Base-by-base conservation (phyloP, 1,284 basidiomycete genomes). In the Cryptococcus hybrid region DNA sequence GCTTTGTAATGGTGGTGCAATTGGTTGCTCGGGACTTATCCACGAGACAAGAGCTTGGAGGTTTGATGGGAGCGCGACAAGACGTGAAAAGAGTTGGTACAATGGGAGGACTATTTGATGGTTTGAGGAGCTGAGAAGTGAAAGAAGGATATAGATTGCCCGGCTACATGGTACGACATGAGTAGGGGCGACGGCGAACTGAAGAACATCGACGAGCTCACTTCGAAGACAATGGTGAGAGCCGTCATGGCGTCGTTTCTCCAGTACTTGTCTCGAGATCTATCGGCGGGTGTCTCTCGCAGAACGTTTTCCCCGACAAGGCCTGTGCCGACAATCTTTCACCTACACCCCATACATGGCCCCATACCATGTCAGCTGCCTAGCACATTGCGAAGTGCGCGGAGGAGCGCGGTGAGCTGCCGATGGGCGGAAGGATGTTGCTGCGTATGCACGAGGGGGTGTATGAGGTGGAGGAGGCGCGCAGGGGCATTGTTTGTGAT, bases 31-130 rank as follows among this genome's bases (percentile, higher is more conserved):
- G 24, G 24, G 24, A 24, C 24, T 24, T 24, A 24, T 24, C 40
- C 88, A 91, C 15, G 84, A 81, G 0, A 83, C 78, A 5, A 90
- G 80, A 0, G 81, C 78, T 1, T 74, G 75, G 34, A 89, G 83
- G 65, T 91, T 85, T 0, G 75, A 73, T 0, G 82, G 78, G 0
- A 83, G 48, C 86, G 78, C n/a, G 81, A 86, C 46, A 84, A 85
- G 36, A 81, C 81, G 62, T 84, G 82, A 6, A 84, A 88, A 7
- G 80, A 79, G 57, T 81, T 84, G 56, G 86, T 73, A 77, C 2
- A 78, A 56, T 65, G 52, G 80, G 24, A 36, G 76, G 49, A 42
- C 80, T 59, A 52, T 82, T 78, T 47, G 79, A 57, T 3, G 81
- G 67, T 42, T 75, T 69, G 63, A 44, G 35, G 45, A 48, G 2